phyloP scores from a whole-genome alignment of 2,329 filamentous ascomycete genomes.

The Anisogramma anomala region DNA sequence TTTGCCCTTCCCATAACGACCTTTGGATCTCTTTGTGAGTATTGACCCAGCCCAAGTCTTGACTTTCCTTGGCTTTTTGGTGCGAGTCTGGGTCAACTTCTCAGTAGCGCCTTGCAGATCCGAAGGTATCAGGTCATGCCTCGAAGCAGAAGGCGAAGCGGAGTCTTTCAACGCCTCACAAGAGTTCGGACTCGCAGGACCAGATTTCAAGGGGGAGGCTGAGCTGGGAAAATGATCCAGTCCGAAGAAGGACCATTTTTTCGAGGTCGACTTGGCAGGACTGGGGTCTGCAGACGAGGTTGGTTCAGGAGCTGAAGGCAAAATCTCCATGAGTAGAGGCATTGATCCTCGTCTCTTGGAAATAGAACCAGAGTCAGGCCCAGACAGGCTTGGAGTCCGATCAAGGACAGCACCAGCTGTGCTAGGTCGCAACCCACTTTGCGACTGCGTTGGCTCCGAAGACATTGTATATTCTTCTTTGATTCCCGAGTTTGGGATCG shows the following conservation, averaged over 20 bases:
- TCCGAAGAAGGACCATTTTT: constrained; percentile 51
- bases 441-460: constrained; percentile 29
- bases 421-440: constrained; percentile 44
- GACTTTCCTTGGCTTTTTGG: constrained; percentile 54
- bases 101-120: constrained; percentile 15
- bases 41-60: constrained; percentile 62
- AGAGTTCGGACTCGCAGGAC: constrained; percentile 37
- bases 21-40: constrained; percentile 49
- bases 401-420: constrained; percentile 63
- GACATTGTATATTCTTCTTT: constrained; percentile 24
- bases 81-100: constrained; percentile 22
- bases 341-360: constrained; percentile 48
- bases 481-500: constrained; percentile 37
- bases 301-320: constrained; percentile 24
- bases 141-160: constrained; percentile 1
- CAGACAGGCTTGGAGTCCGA: constrained; percentile 29
- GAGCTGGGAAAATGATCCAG: constrained; percentile 42
- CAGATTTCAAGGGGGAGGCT: constrained; percentile 34
- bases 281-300: constrained; percentile 29
- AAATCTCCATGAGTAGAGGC: constrained; percentile 37
- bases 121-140: constrained; percentile 14
- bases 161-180: constrained; percentile 27
- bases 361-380: constrained; percentile 23
- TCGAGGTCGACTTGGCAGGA: constrained; percentile 38
- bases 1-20: constrained; percentile 32